Evolutionary conservation across 139 green algal genomes (phyloP).

Genomic region (Tetraselmis chui): DNA sequence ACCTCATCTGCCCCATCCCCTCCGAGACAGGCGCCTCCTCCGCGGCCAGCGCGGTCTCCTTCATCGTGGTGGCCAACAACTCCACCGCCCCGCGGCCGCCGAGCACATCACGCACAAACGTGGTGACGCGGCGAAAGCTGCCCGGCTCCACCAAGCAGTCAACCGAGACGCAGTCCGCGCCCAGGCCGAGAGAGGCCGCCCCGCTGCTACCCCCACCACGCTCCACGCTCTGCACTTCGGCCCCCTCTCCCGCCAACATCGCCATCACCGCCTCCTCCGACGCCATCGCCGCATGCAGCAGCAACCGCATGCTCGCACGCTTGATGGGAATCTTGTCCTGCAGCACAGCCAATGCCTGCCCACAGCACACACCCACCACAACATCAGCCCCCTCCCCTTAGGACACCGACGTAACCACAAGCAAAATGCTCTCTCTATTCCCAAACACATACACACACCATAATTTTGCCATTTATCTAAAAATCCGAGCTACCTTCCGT

Average conservation of each 20-base stretch:
- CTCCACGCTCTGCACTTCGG: constrained; percentile 6
- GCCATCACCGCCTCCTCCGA: constrained; percentile 33
- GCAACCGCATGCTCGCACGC: constrained; percentile 86
- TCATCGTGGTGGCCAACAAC: constrained; percentile 56
- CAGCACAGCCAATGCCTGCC: constrained; percentile 64
- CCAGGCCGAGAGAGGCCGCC: no score
- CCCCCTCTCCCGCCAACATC: constrained; percentile 19
- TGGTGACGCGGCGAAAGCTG: constrained; percentile 74
- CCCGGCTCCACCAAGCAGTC: constrained; percentile 78
- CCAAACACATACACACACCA: no score
- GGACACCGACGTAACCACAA: no score
- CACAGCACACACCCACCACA: no score
- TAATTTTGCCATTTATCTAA: no score
- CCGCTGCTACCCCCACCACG: no score
- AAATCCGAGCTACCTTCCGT: no score
- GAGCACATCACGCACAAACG: constrained; percentile 49
- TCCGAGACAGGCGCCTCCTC: constrained; percentile 7
- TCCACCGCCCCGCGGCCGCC: constrained; percentile 66
- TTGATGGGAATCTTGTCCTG: constrained; percentile 81
- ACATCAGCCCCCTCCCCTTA: no score
- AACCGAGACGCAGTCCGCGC: no score
- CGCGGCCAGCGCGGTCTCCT: constrained; percentile 12
- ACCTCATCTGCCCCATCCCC: constrained; percentile 2
- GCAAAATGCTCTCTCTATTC: no score
- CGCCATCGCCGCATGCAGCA: constrained; percentile 40